Evolutionary conservation across 1,284 basidiomycete species (phyloP), one percentile per base, ranked within the genome.

Genomic region (Irpex lacteus): DNA sequence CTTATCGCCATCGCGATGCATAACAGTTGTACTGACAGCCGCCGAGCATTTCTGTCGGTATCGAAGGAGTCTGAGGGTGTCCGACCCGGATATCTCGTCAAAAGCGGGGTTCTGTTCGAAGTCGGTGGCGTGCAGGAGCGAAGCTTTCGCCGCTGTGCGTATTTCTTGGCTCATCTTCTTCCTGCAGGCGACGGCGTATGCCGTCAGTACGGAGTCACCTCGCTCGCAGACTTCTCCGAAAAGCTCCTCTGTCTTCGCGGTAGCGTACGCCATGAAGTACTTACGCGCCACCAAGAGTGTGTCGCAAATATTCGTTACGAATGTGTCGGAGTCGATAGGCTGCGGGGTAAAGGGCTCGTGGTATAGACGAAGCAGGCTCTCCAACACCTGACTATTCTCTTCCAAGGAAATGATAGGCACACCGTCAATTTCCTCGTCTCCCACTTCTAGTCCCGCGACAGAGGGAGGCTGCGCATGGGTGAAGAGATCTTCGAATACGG

Each of bases 401-500:
- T 62, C 19, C 9, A 66, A 36, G 13, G 34, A n/a, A 9, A 66
- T 32, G 19, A 63, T 49, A 13, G 62, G 65, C 5, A 61, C 52
- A 4, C 52, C 59, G 52, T 53, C 32, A 15, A 36, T 11, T 26
- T 19, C 15, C 21, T 54, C 36, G 47, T n/a, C 21, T 3, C 9
- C 44, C n/a, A n/a, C n/a, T 47, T 11, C n/a, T n/a, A 47, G 44
- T n/a, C 11, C 44, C 44, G 44, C 44, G n/a, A n/a, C 11, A n/a
- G 44, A n/a, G n/a, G 44, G n/a, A 5, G 44, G 44, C 11, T n/a
- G 9, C 9, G 11, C 44, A n/a, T 64, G 15, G 9, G 37, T 15
- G 65, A 70, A 60, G 63, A 67, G 68, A n/a, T 63, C 63, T 9
- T 37, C 38, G 63, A 70, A 69, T 21, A 70, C 56, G 13, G 65